Evolutionary conservation across 495 filamentous ascomycete genomes (phyloP), one percentile per base, ranked within the genome.

Genomic region (Aspergillus saccharolyticus): DNA sequence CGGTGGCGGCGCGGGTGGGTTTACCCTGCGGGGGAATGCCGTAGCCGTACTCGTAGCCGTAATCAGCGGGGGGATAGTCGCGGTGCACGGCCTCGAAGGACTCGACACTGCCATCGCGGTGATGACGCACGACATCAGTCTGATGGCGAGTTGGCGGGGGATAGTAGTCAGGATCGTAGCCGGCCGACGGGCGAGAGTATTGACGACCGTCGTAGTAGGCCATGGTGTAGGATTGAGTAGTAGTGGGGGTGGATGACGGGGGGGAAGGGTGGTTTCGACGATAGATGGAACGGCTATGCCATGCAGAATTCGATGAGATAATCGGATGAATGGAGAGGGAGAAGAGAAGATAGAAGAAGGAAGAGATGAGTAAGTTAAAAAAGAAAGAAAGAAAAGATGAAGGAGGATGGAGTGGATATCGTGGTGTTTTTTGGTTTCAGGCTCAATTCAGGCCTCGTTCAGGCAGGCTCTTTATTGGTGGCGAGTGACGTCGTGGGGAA

Each of bases 51-150:
- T 73, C 68, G 70, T 68, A 85, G 75, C 28, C 63, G 55, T 68
- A 70, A 24, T 74, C 71, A 52, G 65, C 69, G 15, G 87, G 84
- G 0, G 83, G 85, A 58, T 86, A 89, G 30, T 88, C 84, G 49
- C 85, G 81, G 57, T 77, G 79, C 46, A 89, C 77, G 70, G 88
- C 83, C 70, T 90, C 87, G 58, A 88, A 79, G 24, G 85, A 74
- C 55, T 86, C 85, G 60, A 78, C 78, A 57, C 85, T 81, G 56
- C 78, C 74, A 50, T 73, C 66, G 49, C 50, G 44, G 17, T 80
- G 79, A 51, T 80, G 79, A 51, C 79, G 79, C 22, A 88, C 74
- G 43, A 85, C 63, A 48, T 82, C 82, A 30, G 63, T 62, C 4
- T 68, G 48, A 30, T 64, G 56, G 17, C 62, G 62, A 28, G 47